Percentiles rank a stretch among this genome's conserved stretches.
These are phyloP conservation scores for Vickermania spadyakhi DNA, from an alignment of 208 protist genomes.

Conservation along the genomic window DNA sequence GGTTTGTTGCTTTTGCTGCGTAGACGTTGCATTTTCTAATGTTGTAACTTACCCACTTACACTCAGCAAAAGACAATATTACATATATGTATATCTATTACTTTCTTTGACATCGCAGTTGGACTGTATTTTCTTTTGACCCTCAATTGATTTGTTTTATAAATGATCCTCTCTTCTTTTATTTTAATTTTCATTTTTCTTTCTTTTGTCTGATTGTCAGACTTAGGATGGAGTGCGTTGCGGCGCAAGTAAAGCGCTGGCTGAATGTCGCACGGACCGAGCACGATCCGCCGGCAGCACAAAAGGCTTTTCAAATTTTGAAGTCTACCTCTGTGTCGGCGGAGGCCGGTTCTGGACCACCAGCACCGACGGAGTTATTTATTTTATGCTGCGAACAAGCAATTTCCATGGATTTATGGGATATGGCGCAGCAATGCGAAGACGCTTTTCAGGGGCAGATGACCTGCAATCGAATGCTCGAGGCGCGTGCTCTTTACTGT, in stretches of 20 bases:
- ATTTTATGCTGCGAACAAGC: conserved; percentile 69
- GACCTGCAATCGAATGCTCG: conserved; percentile 29
- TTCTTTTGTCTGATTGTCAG: not conserved
- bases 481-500: conserved; percentile 51
- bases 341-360: not conserved
- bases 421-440: conserved; percentile 30
- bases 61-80: too few relatives aligned
- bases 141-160: too few relatives aligned
- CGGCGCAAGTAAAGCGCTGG: conserved; percentile 21
- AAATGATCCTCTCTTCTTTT: too few relatives aligned
- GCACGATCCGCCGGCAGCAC: conserved; percentile 11
- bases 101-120: too few relatives aligned
- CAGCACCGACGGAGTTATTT: conserved; percentile 36
- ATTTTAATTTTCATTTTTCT: too few relatives aligned
- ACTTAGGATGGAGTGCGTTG: conserved; percentile 13
- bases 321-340: not conserved
- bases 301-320: conserved; percentile 17
- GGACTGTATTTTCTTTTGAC: too few relatives aligned
- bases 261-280: conserved; percentile 14
- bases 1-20: too few relatives aligned
- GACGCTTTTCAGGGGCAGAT: conserved; percentile 12
- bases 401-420: conserved; percentile 52
- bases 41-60: too few relatives aligned
- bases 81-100: too few relatives aligned
- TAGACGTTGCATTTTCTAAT: too few relatives aligned